Conservation (phyloP, 2,329 filamentous ascomycete genomes). For the Colletotrichum orbiculare region DNA sequence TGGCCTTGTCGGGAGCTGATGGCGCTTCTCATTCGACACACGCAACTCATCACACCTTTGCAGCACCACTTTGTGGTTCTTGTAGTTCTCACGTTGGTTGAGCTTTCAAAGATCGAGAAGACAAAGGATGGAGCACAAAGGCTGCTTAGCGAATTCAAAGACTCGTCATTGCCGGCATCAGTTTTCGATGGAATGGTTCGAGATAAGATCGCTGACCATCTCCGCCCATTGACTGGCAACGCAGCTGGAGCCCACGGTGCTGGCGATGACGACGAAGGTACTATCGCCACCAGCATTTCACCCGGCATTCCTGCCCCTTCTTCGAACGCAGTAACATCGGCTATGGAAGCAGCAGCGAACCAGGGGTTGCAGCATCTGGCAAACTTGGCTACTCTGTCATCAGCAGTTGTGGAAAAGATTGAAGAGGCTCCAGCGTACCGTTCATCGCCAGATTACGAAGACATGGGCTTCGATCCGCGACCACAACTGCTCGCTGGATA, state of each 20-base stretch:
- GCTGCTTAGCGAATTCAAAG: conserved; percentile 66
- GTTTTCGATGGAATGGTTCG: conserved; percentile 66
- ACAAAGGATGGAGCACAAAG: conserved; percentile 67
- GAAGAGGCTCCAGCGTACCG: conserved; percentile 40
- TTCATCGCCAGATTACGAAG: conserved; percentile 49
- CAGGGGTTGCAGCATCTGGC: conserved; percentile 71
- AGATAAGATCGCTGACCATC: conserved; percentile 60
- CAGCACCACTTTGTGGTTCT: conserved; percentile 75
- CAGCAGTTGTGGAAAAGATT: conserved; percentile 36
- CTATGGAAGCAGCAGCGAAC: conserved; percentile 55
- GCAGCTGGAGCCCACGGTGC: conserved; percentile 44
- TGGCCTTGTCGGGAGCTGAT: conserved; percentile 70
- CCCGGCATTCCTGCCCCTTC: too few relatives aligned
- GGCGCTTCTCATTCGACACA: conserved; percentile 65
- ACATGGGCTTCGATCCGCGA: conserved; percentile 55
- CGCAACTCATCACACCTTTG: conserved; percentile 69
- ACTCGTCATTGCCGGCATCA: conserved; percentile 57
- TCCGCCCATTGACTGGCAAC: conserved; percentile 43
- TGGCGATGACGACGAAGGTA: too few relatives aligned
- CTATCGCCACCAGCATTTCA: too few relatives aligned
- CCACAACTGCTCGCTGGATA: conserved; percentile 52
- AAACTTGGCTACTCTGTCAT: conserved; percentile 58
- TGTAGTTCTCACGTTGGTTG: conserved; percentile 68
- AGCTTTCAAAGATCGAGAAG: conserved; percentile 65
- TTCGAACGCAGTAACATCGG: conserved; percentile 16